Base-by-base conservation (phyloP, 2,329 filamentous ascomycete species). In the Botrytis aclada region DNA sequence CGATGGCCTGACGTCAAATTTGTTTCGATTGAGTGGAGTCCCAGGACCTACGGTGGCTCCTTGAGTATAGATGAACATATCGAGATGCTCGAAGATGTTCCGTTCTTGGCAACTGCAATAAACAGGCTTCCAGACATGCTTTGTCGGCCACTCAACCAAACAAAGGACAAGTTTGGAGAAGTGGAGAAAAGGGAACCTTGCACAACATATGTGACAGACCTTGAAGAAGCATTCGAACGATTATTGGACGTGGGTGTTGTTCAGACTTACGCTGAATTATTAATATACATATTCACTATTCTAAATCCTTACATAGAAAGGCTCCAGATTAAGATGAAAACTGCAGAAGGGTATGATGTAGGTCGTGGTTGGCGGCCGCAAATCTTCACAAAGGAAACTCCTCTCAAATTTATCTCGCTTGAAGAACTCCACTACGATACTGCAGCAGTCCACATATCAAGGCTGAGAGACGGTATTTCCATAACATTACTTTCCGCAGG, bases 401-500 rank as follows among this genome's bases (percentile, higher is more conserved):
- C 16, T 20, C 39, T 43, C 16, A 32, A 43, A 22, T 29, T 43
- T 25, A 6, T 63, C 8, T 18, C 18, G 2, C 61, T 63, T n/a
- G 9, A 63, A 43, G 61, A 63, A 22, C 8, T 63, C n/a, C n/a
- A 45, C n/a, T 45, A 64, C 39, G 7, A 29, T 56, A 6, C n/a
- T 18, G 20, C 16, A 6, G 16, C 29, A 16, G 4, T 3, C 14
- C 18, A 9, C 10, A 16, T 1, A 45, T 43, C 43, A 29, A 4
- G 1, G 12, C 29, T 18, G 16, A 43, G 25, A 18, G 10, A 8
- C 9, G 10, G 4, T 1, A 20, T 43, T 29, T 29, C 1, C n/a
- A 29, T 2, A n/a, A 0, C 25, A 8, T 22, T 5, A 32, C 5
- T 18, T 1, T 4, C 1, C 4, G 9, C n/a, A 39, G 1, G 32